A percentile compares a stretch with the other conserved stretches of the same genome.
phyloP scores from a whole-genome alignment of 202 grass and related monocot species.

The Zizania palustris region DNA sequence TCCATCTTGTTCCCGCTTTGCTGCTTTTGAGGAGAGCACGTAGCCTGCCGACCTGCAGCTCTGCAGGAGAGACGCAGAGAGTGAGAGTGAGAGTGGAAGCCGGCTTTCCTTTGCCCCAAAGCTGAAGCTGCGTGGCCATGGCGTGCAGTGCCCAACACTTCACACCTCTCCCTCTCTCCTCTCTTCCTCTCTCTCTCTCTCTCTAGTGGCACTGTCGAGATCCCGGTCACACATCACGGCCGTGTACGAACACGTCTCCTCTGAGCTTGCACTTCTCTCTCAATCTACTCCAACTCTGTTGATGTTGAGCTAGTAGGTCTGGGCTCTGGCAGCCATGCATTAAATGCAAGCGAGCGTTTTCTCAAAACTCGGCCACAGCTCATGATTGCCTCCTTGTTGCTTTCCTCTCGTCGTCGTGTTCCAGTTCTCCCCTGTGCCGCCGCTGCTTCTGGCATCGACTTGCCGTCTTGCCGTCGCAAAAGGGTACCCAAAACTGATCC shows the following conservation, averaged over 20 bases:
- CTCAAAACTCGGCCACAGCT: not conserved
- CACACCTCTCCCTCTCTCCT: too few relatives aligned
- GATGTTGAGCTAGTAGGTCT: too few relatives aligned
- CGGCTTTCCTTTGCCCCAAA: slow-evolving; percentile 24
- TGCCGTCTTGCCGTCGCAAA: slow-evolving; percentile 18
- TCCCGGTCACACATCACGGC: slow-evolving; percentile 41
- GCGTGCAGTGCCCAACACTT: not conserved
- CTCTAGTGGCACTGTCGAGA: slow-evolving; percentile 36
- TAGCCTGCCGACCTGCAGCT: too few relatives aligned
- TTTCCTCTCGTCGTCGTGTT: slow-evolving; percentile 47
- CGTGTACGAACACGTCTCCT: slow-evolving; percentile 19
- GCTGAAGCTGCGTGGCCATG: not conserved
- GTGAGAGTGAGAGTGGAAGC: not conserved
- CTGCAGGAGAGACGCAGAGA: not conserved
- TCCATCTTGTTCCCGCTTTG: too few relatives aligned
- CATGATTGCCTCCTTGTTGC: slow-evolving; percentile 49
- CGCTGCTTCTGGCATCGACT: not conserved
- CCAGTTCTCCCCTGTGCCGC: too few relatives aligned
- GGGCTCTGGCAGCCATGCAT: slow-evolving; percentile 23
- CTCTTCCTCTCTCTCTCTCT: not conserved
- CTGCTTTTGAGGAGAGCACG: slow-evolving; percentile 34
- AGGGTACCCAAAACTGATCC: slow-evolving; percentile 2
- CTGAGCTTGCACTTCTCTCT: not conserved
- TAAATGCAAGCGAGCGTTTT: slow-evolving; percentile 20
- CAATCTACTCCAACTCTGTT: not conserved